These are phyloP conservation scores for Pholiota adiposa DNA, from an alignment of 1,284 basidiomycete species.

Conservation along the genomic window DNA sequence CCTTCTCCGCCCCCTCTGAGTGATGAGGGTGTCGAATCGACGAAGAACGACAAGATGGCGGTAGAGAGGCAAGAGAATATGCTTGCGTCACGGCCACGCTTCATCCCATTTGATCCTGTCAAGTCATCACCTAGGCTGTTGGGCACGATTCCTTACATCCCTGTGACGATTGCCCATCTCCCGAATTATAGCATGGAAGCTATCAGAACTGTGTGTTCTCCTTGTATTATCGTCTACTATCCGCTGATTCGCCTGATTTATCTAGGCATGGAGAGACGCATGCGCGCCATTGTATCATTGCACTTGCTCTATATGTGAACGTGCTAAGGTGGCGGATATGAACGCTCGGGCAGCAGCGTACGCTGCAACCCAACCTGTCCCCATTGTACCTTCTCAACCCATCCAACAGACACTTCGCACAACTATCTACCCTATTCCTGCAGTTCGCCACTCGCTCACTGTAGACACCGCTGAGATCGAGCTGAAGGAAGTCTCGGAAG, in stretches of 20 bases:
- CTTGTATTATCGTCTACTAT: background rate
- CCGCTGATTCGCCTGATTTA: background rate
- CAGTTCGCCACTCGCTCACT: background rate
- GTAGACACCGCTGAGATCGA: conserved; percentile 19
- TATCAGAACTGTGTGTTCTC: conserved; percentile 54
- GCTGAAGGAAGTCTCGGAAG: conserved; percentile 22
- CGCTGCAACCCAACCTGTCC: conserved; percentile 6
- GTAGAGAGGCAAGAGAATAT: background rate
- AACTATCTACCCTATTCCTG: conserved; percentile 10
- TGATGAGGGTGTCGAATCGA: conserved; percentile 26
- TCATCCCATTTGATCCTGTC: conserved; percentile 51
- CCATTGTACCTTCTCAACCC: conserved; percentile 27
- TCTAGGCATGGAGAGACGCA: conserved; percentile 67
- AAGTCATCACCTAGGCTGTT: conserved; percentile 60
- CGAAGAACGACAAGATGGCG: conserved; percentile 34
- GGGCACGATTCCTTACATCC: conserved; percentile 69
- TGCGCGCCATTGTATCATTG: conserved; percentile 73
- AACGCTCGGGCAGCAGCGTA: conserved; percentile 32
- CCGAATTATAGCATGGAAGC: conserved; percentile 65
- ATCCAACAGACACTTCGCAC: conserved; percentile 17
- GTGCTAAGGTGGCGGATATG: conserved; percentile 54
- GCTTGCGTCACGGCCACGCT: conserved; percentile 16
- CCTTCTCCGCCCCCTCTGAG: conserved; percentile 66
- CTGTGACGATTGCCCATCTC: conserved; percentile 59
- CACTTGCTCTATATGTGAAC: conserved; percentile 69